These are phyloP conservation scores for Dorcoceras hygrometricum DNA, from an alignment of 257 asterid species.

Conservation along the genomic window DNA sequence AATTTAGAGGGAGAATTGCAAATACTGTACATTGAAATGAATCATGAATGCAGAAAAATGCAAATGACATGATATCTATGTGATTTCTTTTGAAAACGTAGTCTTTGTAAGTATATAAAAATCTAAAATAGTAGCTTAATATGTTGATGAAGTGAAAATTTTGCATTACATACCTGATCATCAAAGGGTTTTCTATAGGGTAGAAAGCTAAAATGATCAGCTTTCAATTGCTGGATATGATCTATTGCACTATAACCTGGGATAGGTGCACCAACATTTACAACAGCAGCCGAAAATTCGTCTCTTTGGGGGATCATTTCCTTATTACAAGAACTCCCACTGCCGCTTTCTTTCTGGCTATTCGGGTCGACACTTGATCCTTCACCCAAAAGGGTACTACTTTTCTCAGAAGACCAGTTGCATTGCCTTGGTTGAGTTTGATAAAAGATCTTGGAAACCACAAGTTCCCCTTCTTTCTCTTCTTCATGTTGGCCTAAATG, in stretches of 20 bases:
- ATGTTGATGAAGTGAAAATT: background rate
- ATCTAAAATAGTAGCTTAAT: background rate
- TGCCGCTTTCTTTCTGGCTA: conserved; percentile 42
- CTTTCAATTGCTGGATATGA: conserved; percentile 59
- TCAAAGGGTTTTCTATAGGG: conserved; percentile 73
- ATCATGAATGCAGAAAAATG: too few relatives aligned
- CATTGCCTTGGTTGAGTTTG: conserved; percentile 96
- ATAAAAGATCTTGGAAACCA: conserved; percentile 85
- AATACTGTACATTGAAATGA: too few relatives aligned
- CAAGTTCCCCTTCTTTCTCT: conserved; percentile 92
- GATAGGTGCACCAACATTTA: conserved; percentile 37
- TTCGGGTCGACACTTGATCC: conserved; percentile 26
- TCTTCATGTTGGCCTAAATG: conserved; percentile 89
- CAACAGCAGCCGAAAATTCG: conserved; percentile 42
- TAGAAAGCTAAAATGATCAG: conserved; percentile 66
- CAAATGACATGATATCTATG: too few relatives aligned
- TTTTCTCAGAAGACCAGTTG: conserved; percentile 65
- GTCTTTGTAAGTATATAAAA: background rate
- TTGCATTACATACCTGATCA: conserved; percentile 47
- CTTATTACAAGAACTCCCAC: conserved; percentile 55
- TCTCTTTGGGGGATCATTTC: conserved; percentile 51
- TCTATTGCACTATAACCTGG: conserved; percentile 49
- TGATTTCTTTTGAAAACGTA: background rate
- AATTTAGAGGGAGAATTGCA: too few relatives aligned
- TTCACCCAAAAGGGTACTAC: conserved; percentile 20